Evolutionary conservation across 2,329 filamentous ascomycete species (phyloP), one percentile per base, ranked within the genome.

Genomic region (Raffaelea albimanens): DNA sequence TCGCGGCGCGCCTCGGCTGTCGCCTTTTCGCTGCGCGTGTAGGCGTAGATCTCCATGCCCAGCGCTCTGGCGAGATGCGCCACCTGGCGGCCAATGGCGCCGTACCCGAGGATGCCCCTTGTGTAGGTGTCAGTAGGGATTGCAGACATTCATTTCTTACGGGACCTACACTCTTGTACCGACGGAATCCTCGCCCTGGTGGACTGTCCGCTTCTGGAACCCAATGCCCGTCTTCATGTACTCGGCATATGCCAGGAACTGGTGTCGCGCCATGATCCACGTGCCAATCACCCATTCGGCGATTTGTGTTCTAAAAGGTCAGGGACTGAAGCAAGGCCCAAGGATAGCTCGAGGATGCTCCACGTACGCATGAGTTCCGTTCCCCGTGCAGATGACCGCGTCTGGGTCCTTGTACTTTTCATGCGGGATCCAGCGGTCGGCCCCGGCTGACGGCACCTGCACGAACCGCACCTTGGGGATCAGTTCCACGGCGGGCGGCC

Each of bases 21-120:
- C 2, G 48, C 9, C 13, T 47, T 44, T 22, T 40, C 47, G 18
- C 71, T 72, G 7, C 80, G 80, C 2, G 83, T 87, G 64, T 82
- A 85, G 1, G 83, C 83, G 53, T 83, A 68, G 1, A 87, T 76
- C 29, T 78, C 69, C 75, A 83, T 82, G 11, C 82, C 83, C 56
- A 83, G 61, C 4, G 78, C 75, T 8, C 68, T 69, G 7, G 73
- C 72, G 7, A 83, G 69, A 5, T 64, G 61, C 2, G 67, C 69
- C n/a, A 63, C 57, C 43, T 71, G 67, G 4, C 69, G 59, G 2
- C 68, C 68, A 46, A 72, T 70, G 39, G 64, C 65, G 14, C 69
- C 68, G 54, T 71, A 72, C 16, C 68, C 68, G 3, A 71, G 60
- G 42, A 70, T 63, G 20, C 64, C 63, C 1, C 63, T 65, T 16